Evolutionary conservation across 2,329 filamentous ascomycete species (phyloP), one percentile per base, ranked within the genome.

Genomic region (Paramyrothecium sp.): DNA sequence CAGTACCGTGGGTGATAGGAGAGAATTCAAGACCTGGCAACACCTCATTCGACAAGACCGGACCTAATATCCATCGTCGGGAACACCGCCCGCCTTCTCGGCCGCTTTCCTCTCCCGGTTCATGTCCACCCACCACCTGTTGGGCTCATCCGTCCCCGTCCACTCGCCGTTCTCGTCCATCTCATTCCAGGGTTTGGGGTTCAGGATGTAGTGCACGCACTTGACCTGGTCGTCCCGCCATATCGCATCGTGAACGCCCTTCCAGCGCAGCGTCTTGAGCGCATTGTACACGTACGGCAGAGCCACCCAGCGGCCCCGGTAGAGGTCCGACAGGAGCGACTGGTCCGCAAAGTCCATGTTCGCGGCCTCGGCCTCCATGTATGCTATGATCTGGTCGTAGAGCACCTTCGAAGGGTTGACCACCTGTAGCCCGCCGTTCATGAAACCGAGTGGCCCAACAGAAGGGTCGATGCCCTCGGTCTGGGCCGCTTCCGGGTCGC

Each of bases 221-320:
- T 84, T 86, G 53, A 87, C 81, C 46, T 72, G 67, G 19, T 80
- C 80, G 62, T 88, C 84, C 12, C 74, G 70, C 85, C 85, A 88
- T 56, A 88, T 82, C 56, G 71, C 65, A 26, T 71, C 69, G 64
- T 88, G 85, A 30, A 86, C 82, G 13, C 73, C 76, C 17, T 74
- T 64, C 74, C 78, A 78, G 17, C 82, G 72, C 74, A 87, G 59
- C 17, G 85, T 86, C 78, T 87, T 87, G 60, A 88, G 77, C 11
- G 83, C 85, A 62, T 88, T 88, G 69, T 87, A 87, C 16, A 80
- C 72, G 63, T 87, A 87, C 2, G 84, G 83, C 63, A 88, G 73
- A 7, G 81, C 68, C 13, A 83, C 79, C 85, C 85, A 88, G 34
- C 82, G 75, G 34, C 75, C 79, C 12, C 69, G 69, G 71, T 82